Percentiles rank a stretch among this genome's conserved stretches.
Evolutionary conservation across 306 rosid genomes (phyloP).

Genomic region (Malus domestica): ASM211411v1 NC_041795.1:3760501-3761000

Average conservation of each 20-base stretch:
- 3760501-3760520: no score
- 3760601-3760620: not conserved
- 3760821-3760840: constrained; percentile 1
- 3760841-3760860: constrained; percentile 20
- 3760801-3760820: constrained; percentile 3
- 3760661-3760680: not conserved
- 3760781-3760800: not conserved
- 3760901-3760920: not conserved
- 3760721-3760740: not conserved
- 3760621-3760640: not conserved
- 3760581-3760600: no score
- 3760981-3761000: not conserved
- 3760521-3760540: no score
- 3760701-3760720: not conserved
- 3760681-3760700: not conserved
- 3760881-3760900: constrained; percentile 7
- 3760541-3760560: no score
- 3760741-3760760: not conserved
- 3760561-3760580: no score
- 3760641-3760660: not conserved
- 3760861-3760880: constrained; percentile 15
- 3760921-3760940: constrained; percentile 12
- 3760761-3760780: no score
- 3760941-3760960: constrained; percentile 2
- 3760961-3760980: not conserved